Conservation (phyloP, 148 eudicot genomes). For the Camellia sinensis region DNA sequence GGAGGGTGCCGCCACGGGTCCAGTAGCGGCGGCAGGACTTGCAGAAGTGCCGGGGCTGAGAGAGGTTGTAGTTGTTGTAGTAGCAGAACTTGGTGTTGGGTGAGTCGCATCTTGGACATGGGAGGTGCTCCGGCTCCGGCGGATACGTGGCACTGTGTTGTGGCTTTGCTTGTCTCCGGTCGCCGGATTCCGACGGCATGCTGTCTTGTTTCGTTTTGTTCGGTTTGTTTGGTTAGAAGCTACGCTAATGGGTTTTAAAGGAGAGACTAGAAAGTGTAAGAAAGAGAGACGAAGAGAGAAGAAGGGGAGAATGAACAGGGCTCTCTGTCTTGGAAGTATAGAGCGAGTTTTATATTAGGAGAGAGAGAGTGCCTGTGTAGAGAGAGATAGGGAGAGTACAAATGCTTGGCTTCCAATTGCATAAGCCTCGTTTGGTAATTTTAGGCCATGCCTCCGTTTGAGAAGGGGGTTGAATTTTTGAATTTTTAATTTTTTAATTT, state of each 20-base stretch:
- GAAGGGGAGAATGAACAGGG: too few relatives aligned
- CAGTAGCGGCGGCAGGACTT: constrained; percentile 52
- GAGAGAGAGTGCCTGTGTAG: background rate
- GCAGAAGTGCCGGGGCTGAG: constrained; percentile 46
- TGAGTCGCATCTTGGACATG: constrained; percentile 48
- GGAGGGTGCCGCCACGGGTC: constrained; percentile 47
- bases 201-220: background rate
- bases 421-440: too few relatives aligned
- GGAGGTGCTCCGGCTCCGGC: constrained; percentile 33
- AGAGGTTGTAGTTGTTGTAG: constrained; percentile 52
- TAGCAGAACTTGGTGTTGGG: constrained; percentile 46
- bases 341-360: background rate
- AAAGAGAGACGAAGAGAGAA: background rate
- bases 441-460: too few relatives aligned
- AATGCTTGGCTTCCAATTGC: too few relatives aligned
- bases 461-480: too few relatives aligned
- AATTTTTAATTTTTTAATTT: too few relatives aligned
- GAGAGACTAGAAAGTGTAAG: background rate
- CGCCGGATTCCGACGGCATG: constrained; percentile 31
- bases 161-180: constrained; percentile 12
- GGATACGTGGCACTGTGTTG: background rate
- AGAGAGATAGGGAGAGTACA: background rate
- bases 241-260: background rate
- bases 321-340: background rate
- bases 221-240: background rate